Conservation (phyloP, 345 rosid species). For the Camelina neglecta region DNA sequence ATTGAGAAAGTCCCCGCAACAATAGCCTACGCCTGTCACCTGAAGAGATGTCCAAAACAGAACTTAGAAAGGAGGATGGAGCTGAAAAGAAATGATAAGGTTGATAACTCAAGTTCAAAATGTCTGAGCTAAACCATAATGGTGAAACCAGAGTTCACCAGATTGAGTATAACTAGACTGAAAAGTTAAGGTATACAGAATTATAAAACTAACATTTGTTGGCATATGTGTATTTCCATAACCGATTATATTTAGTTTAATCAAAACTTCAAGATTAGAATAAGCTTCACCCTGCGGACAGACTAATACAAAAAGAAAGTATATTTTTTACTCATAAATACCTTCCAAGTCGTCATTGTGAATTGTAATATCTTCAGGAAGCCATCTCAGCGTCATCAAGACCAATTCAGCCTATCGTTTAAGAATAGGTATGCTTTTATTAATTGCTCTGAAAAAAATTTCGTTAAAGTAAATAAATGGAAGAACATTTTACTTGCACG, state of each 20-base stretch:
- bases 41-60: constrained; percentile 35
- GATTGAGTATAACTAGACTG: neutral
- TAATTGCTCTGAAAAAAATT: constrained; percentile 14
- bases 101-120: neutral
- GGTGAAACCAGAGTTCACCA: neutral
- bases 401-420: constrained; percentile 73
- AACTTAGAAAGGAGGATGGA: constrained; percentile 17
- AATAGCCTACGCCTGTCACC: constrained; percentile 82
- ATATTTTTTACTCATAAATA: constrained; percentile 34
- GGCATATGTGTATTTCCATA: neutral
- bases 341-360: constrained; percentile 97
- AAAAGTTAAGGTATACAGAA: neutral
- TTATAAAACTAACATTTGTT: neutral
- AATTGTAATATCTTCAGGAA: constrained; percentile 93
- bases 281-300: neutral
- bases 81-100: neutral
- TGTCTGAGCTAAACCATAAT: neutral
- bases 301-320: constrained; percentile 8
- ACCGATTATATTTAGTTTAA: neutral
- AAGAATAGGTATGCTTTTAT: constrained; percentile 22
- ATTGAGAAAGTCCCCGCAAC: constrained; percentile 72
- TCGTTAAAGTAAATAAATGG: constrained; percentile 2
- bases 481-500: constrained; percentile 53
- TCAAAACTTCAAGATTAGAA: neutral
- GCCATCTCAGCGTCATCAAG: constrained; percentile 85